Evolutionary conservation across 345 rosid species (phyloP).

Genomic region (Punica granatum): DNA sequence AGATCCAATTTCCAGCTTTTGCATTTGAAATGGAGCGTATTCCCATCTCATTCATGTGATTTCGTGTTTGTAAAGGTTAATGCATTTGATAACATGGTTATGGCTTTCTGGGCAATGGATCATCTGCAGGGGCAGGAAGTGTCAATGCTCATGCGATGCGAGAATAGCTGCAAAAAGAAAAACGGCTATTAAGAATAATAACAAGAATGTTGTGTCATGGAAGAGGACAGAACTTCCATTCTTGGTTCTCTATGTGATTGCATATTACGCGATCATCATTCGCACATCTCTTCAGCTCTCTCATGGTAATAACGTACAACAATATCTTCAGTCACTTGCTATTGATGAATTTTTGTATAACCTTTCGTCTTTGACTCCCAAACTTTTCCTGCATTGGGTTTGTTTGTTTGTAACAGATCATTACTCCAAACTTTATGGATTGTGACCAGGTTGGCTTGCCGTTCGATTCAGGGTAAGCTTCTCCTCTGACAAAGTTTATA

Average conservation of each 20-base stretch:
- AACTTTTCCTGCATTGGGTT: neutral
- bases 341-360: neutral
- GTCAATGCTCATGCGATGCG: neutral
- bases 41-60: neutral
- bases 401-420: constrained; percentile 37
- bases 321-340: too few species aligned
- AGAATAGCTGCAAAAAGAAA: neutral
- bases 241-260: constrained; percentile 45
- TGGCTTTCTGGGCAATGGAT: neutral
- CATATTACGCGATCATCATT: constrained; percentile 48
- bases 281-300: constrained; percentile 63
- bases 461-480: constrained; percentile 41
- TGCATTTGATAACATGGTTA: neutral
- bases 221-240: constrained; percentile 41
- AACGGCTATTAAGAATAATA: constrained; percentile 8
- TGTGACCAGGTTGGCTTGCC: constrained; percentile 66
- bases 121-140: too few species aligned
- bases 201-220: constrained; percentile 11
- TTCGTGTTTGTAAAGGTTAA: neutral
- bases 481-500: neutral
- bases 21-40: too few species aligned
- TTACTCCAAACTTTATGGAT: constrained; percentile 45
- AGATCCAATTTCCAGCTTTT: neutral
- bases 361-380: neutral
- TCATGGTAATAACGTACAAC: constrained; percentile 30